Evolutionary conservation across 768 basidiomycete species (phyloP).

Genomic region (Imleria badia): DNA sequence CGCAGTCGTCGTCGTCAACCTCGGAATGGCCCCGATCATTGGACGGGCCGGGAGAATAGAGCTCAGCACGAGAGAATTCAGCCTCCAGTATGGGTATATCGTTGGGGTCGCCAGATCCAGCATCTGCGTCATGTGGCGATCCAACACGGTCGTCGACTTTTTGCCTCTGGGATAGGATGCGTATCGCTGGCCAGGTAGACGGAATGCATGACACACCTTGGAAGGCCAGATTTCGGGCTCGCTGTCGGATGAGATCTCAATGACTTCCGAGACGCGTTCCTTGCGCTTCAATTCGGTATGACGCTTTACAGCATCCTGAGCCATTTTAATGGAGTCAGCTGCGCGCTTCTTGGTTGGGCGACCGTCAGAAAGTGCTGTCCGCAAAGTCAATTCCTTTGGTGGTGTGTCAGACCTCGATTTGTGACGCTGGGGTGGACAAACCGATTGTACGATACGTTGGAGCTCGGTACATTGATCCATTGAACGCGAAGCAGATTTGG

Average conservation of each 20-base stretch:
- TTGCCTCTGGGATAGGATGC: conserved; percentile 18
- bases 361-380: conserved; percentile 8
- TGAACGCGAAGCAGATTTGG: neutral
- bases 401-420: conserved; percentile 5
- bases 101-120: neutral
- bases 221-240: conserved; percentile 20
- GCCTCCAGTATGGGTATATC: conserved; percentile 4
- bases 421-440: conserved; percentile 1
- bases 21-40: neutral
- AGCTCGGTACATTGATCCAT: conserved; percentile 17
- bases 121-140: neutral
- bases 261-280: conserved; percentile 10
- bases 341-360: conserved; percentile 23
- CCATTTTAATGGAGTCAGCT: conserved; percentile 17
- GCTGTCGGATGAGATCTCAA: conserved; percentile 33
- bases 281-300: conserved; percentile 24
- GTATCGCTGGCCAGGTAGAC: neutral
- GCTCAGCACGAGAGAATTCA: neutral
- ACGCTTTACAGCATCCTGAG: conserved; percentile 7
- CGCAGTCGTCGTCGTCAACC: conserved; percentile 24
- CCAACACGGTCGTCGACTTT: conserved; percentile 5
- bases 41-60: conserved; percentile 1
- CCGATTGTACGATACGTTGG: conserved; percentile 24
- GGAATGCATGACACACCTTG: conserved; percentile 17
- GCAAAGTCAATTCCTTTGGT: conserved; percentile 25